A percentile compares a stretch with the other conserved stretches of the same genome.
These are phyloP conservation scores for Sisymbrium altissimum DNA, from an alignment of 345 rosid genomes.

Conservation along the genomic window DNA sequence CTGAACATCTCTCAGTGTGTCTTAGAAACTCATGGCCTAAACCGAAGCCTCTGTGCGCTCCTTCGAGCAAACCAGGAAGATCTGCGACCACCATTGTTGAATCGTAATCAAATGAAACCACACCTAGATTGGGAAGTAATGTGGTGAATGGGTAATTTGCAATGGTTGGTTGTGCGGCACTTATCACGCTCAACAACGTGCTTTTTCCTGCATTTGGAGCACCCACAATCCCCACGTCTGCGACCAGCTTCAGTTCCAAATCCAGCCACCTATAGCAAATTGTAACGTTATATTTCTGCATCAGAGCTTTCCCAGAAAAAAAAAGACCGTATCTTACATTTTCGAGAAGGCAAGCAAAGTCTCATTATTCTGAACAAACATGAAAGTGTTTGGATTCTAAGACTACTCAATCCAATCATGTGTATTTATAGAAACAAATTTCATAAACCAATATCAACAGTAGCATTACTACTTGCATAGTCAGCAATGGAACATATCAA, in stretches of 20 bases:
- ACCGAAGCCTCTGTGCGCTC: slow-evolving; percentile 93
- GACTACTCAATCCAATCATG: background rate
- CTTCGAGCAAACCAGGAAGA: slow-evolving; percentile 96
- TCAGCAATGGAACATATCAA: background rate
- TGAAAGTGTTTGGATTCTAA: background rate
- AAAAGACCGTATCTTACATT: background rate
- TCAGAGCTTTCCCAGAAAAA: background rate
- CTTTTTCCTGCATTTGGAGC: slow-evolving; percentile 98
- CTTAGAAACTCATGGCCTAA: slow-evolving; percentile 88
- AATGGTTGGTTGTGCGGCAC: slow-evolving; percentile 84
- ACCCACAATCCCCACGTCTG: slow-evolving; percentile 91
- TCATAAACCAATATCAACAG: background rate
- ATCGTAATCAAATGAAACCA: slow-evolving; percentile 86
- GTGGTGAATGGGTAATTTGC: slow-evolving; percentile 95
- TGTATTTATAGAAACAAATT: no score
- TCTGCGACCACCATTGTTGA: slow-evolving; percentile 93
- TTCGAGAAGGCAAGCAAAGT: background rate
- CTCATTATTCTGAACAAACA: background rate
- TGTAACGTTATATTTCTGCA: background rate
- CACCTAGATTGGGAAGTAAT: slow-evolving; percentile 92
- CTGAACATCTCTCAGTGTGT: slow-evolving; percentile 95
- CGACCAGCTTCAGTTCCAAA: slow-evolving; percentile 84
- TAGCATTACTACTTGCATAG: background rate
- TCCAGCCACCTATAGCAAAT: slow-evolving; percentile 78
- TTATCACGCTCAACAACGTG: slow-evolving; percentile 77